Evolutionary conservation across 2,329 filamentous ascomycete species (phyloP).

Genomic region (Madurella mycetomatis): DNA sequence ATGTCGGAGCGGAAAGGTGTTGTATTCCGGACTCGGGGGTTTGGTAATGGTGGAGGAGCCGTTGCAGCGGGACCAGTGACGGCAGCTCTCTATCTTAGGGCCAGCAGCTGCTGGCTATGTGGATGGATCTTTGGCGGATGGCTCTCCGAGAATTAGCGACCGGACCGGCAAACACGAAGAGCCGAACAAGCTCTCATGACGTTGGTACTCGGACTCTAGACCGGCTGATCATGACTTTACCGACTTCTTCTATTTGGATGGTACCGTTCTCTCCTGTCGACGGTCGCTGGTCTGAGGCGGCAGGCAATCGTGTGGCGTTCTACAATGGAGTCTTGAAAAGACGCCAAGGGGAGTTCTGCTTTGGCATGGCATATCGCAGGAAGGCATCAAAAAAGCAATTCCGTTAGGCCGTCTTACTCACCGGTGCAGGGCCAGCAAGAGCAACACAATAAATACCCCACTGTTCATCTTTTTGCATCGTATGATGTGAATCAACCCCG

Average conservation of each 20-base stretch:
- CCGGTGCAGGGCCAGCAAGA: neutral
- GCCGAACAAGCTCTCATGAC: neutral
- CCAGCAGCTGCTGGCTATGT: too few species aligned
- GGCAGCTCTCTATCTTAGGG: too few species aligned
- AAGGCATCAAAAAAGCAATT: neutral
- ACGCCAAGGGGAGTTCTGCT: neutral
- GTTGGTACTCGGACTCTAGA: neutral
- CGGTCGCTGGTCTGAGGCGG: neutral
- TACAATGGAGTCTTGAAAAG: conserved; percentile 4
- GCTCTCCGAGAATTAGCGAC: too few species aligned
- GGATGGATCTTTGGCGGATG: too few species aligned
- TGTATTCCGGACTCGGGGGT: too few species aligned
- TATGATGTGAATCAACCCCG: too few species aligned
- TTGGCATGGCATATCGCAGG: conserved; percentile 3
- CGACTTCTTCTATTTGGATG: neutral
- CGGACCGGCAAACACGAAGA: neutral
- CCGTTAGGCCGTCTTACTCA: neutral
- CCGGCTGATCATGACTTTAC: neutral
- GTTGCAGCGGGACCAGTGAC: too few species aligned
- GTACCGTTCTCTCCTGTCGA: neutral
- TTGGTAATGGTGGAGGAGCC: too few species aligned
- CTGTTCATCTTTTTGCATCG: too few species aligned
- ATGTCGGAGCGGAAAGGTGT: neutral
- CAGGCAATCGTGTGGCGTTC: conserved; percentile 5
- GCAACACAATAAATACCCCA: too few species aligned